These are phyloP conservation scores for Phialophora macrospora DNA, from an alignment of 2,329 filamentous ascomycete species.

Conservation along the genomic window DNA sequence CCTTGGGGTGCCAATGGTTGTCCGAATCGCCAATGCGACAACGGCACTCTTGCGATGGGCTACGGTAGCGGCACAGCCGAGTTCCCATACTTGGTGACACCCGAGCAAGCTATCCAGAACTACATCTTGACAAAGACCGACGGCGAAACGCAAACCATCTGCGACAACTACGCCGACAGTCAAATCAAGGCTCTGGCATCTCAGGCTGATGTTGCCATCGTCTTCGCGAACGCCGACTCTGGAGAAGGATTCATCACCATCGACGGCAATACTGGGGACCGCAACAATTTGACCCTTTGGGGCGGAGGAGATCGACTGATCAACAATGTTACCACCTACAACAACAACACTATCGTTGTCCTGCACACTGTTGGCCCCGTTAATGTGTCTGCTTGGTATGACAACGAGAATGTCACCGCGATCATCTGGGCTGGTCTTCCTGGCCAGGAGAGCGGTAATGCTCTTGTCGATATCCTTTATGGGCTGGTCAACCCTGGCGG, in stretches of 20 bases:
- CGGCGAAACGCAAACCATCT: conserved; percentile 66
- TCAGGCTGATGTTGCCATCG: conserved; percentile 66
- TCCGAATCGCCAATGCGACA: conserved; percentile 66
- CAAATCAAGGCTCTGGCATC: conserved; percentile 58
- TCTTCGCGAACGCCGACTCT: conserved; percentile 86
- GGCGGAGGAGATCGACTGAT: conserved; percentile 78
- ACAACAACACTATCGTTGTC: conserved; percentile 89
- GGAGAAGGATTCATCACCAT: conserved; percentile 87
- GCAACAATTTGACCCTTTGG: conserved; percentile 93
- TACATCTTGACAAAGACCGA: conserved; percentile 67
- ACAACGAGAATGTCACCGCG: conserved; percentile 71
- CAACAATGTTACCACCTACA: conserved; percentile 74
- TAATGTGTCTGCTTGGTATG: conserved; percentile 67
- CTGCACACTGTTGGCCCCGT: conserved; percentile 86
- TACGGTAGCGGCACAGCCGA: conserved; percentile 66
- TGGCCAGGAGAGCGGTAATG: conserved; percentile 75
- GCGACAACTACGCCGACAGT: conserved; percentile 61
- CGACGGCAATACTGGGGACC: conserved; percentile 83
- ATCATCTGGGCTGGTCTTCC: conserved; percentile 77
- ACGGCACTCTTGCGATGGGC: conserved; percentile 66
- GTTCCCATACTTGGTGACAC: conserved; percentile 68
- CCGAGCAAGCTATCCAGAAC: conserved; percentile 68
- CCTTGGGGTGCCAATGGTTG: conserved; percentile 79
- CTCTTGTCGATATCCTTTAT: conserved; percentile 74
- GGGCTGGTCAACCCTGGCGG: conserved; percentile 67